Base-by-base conservation (phyloP, 176 grass and related monocot genomes). In the Lolium multiflorum region DNA sequence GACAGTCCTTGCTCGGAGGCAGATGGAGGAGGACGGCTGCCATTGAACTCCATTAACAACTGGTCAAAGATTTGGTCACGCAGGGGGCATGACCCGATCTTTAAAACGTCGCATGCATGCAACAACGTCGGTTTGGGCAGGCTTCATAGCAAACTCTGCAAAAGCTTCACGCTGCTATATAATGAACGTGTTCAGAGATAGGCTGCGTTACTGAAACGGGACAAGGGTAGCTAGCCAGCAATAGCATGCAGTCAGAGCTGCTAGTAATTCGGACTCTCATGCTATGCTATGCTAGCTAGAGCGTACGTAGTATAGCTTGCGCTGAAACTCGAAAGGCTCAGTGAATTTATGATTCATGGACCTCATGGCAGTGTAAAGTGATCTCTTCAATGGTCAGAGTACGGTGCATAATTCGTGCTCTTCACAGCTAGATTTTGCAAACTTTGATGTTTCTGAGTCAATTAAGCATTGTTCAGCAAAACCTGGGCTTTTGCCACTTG, bases 61-160 rank as follows among this genome's bases (percentile, higher is more conserved):
- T 15, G 63, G 63, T 66, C 63, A 66, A 66, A 66, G 12, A 66
- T 66, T 66, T 66, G 63, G 63, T 66, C 63, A 66, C 63, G 63
- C 63, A 35, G 65, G 65, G 18, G 16, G 31, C 65, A 68, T 38
- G 28, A 38, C 2, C 15, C 65, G 1, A 68, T 39, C 64, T 37
- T 68, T 18, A 68, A 38, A 67, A 67, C 64, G 6, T 18, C 17
- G 63, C 63, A 67, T 13, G 62, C 62, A 65, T 67, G 63, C 63
- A 35, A 67, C 63, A 35, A 67, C 14, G 64, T 68, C 31, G 28
- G 64, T 68, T 68, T 3, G 64, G 15, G 13, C 64, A 68, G 31
- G 18, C 15, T 39, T 10, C 0, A 68, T 31, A 39, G 31, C 65
- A 49, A 20, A 24, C 71, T 26, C 39, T 74, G 46, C 43, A 28